A percentile compares a stretch with the other conserved stretches of the same genome.
These are phyloP conservation scores for Naganishia vishniacii DNA, from an alignment of 768 basidiomycete species.

Conservation along the genomic window DNA sequence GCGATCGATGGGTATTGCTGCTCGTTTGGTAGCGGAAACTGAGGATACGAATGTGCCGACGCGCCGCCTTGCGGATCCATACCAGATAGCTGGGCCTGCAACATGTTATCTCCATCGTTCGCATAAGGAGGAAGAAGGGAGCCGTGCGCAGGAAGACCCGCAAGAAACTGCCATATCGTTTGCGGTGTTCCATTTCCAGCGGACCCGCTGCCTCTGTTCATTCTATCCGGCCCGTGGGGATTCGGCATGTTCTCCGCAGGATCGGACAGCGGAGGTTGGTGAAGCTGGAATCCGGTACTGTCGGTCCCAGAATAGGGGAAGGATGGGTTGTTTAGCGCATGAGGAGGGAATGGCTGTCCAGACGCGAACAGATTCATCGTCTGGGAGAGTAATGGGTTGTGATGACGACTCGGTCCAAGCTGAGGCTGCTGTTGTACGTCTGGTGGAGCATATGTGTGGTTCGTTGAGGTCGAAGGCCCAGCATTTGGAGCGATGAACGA, in stretches of 20 bases:
- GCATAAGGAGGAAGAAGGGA: not conserved
- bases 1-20: not conserved
- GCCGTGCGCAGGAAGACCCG: conserved; percentile 1
- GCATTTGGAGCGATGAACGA: not conserved
- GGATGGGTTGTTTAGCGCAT: not conserved
- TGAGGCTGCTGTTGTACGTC: not conserved
- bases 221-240: too few relatives aligned
- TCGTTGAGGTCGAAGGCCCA: not conserved
- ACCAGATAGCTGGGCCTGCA: not conserved
- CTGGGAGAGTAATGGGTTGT: conserved; percentile 37
- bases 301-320: not conserved
- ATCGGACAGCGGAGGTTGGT: not conserved
- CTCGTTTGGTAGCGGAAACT: not conserved
- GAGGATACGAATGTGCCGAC: not conserved
- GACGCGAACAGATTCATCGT: conserved; percentile 15
- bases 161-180: conserved; percentile 9
- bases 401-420: conserved; percentile 7
- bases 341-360: conserved; percentile 1
- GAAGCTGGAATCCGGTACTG: conserved; percentile 1
- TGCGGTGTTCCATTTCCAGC: not conserved
- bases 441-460: not conserved
- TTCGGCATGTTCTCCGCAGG: not conserved
- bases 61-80: not conserved
- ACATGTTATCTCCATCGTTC: not conserved
- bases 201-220: not conserved